Conservation (phyloP, 176 grass and related monocot genomes). For the Eragrostis curvula region DNA sequence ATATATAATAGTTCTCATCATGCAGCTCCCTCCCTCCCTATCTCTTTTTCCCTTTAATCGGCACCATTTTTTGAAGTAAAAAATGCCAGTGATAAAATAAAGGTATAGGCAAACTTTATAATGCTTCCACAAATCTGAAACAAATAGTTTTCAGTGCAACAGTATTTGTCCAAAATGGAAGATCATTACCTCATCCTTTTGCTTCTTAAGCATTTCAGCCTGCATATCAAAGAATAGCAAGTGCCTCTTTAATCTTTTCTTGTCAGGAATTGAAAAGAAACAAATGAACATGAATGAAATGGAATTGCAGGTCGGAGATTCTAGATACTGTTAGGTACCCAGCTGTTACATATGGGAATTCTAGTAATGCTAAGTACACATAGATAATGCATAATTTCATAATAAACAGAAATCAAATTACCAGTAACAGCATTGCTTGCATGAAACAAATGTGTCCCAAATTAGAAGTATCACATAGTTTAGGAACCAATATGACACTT, state of each 20-base stretch:
- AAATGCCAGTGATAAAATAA: not conserved
- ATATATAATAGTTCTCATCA: not conserved
- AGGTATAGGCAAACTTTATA: not conserved
- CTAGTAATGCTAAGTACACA: not conserved
- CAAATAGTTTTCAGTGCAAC: not conserved
- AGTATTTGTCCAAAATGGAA: slow-evolving; percentile 14
- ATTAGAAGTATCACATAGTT: not conserved
- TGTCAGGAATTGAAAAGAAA: slow-evolving; percentile 16
- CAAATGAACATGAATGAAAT: slow-evolving; percentile 12
- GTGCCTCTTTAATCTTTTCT: not conserved
- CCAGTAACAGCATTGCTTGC: not conserved
- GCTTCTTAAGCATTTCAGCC: slow-evolving; percentile 65
- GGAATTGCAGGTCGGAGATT: not conserved
- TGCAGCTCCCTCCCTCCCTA: not conserved
- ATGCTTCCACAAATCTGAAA: not conserved
- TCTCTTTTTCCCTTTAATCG: not conserved
- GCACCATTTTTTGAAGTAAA: not conserved
- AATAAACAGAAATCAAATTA: not conserved
- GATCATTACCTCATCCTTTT: slow-evolving; percentile 69
- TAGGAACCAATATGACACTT: not conserved
- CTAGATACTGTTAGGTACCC: not conserved
- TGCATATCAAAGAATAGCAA: slow-evolving; percentile 40
- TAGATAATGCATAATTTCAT: slow-evolving; percentile 7
- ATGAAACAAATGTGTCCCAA: slow-evolving; percentile 13
- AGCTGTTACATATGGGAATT: slow-evolving; percentile 12